Evolutionary conservation across 1,284 basidiomycete genomes (phyloP).

Genomic region (Pyrrhoderma noxium): DNA sequence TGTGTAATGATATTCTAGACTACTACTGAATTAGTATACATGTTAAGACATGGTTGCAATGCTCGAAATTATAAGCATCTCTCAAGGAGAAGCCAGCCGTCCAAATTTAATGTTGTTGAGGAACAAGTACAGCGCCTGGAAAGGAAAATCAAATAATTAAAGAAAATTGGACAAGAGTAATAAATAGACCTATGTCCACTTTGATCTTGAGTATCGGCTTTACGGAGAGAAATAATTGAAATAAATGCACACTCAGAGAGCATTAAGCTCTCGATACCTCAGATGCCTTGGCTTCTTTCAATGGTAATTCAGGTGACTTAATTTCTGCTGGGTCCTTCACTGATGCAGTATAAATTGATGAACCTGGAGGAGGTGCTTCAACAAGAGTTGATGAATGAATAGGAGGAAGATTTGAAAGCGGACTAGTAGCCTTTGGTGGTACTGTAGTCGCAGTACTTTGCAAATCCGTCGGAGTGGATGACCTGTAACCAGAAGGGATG

Average conservation of each 20-base stretch:
- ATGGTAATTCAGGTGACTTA: constrained; percentile 56
- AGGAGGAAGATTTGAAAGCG: constrained; percentile 8
- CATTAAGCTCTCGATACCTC: too few relatives aligned
- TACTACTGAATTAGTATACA: constrained; percentile 7
- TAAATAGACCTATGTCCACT: too few relatives aligned
- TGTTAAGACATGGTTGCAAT: constrained; percentile 12
- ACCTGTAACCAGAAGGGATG: constrained; percentile 7
- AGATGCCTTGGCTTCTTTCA: constrained; percentile 37
- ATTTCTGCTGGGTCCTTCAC: constrained; percentile 41
- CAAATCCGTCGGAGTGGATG: constrained; percentile 20
- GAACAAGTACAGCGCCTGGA: neutral
- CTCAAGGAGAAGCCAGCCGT: constrained; percentile 5
- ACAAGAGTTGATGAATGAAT: constrained; percentile 11
- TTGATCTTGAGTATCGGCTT: too few relatives aligned
- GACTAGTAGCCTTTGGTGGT: constrained; percentile 9
- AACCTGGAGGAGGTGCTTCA: constrained; percentile 15
- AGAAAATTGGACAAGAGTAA: neutral
- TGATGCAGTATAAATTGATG: constrained; percentile 32
- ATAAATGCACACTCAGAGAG: too few relatives aligned
- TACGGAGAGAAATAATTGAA: too few relatives aligned
- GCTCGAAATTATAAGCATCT: neutral
- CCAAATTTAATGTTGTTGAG: constrained; percentile 4
- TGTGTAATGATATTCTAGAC: too few relatives aligned
- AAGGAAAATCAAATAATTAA: constrained; percentile 2
- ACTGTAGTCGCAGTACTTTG: constrained; percentile 6